Percentiles rank a stretch among this genome's conserved stretches.
These are phyloP conservation scores for Opeltia flavorubescens DNA, from an alignment of 495 filamentous ascomycete species.

Conservation along the genomic window DNA sequence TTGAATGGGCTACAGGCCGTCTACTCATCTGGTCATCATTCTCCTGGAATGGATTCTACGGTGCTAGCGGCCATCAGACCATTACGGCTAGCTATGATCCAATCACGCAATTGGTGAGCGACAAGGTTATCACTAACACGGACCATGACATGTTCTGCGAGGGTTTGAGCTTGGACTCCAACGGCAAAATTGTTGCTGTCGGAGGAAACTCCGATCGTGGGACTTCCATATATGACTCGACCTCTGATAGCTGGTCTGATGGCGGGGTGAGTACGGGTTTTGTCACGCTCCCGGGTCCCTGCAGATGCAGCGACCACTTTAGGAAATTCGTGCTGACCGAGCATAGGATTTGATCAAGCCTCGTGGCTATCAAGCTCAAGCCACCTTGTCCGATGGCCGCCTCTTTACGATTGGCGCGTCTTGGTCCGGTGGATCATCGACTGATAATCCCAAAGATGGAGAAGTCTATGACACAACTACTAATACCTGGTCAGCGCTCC, in stretches of 20 bases:
- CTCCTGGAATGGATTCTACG: slow-evolving; percentile 23
- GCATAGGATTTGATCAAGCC: slow-evolving; percentile 28
- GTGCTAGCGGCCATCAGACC: slow-evolving; percentile 27
- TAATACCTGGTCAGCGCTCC: slow-evolving; percentile 25
- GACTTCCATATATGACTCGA: slow-evolving; percentile 33
- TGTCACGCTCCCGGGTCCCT: not conserved
- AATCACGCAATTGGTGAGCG: slow-evolving; percentile 17
- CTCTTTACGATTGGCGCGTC: slow-evolving; percentile 47
- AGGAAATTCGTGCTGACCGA: slow-evolving; percentile 17
- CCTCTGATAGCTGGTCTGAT: slow-evolving; percentile 3
- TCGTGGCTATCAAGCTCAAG: slow-evolving; percentile 43
- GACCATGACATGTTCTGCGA: slow-evolving; percentile 50
- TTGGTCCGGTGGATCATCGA: slow-evolving; percentile 31
- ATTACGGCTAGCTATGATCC: slow-evolving; percentile 30
- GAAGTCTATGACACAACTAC: slow-evolving; percentile 35
- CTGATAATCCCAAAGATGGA: slow-evolving; percentile 29
- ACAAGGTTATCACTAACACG: slow-evolving; percentile 28
- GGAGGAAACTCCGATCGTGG: slow-evolving; percentile 31
- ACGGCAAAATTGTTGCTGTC: slow-evolving; percentile 38
- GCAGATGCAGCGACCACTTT: no score
- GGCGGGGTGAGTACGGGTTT: not conserved
- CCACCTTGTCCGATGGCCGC: slow-evolving; percentile 36
- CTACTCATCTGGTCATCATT: slow-evolving; percentile 33
- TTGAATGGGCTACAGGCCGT: slow-evolving; percentile 23
- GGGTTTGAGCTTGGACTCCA: slow-evolving; percentile 35